A percentile compares a stretch with the other conserved stretches of the same genome.
Conservation (phyloP, 2,329 filamentous ascomycete species). For the Diaporthe batatas region DNA sequence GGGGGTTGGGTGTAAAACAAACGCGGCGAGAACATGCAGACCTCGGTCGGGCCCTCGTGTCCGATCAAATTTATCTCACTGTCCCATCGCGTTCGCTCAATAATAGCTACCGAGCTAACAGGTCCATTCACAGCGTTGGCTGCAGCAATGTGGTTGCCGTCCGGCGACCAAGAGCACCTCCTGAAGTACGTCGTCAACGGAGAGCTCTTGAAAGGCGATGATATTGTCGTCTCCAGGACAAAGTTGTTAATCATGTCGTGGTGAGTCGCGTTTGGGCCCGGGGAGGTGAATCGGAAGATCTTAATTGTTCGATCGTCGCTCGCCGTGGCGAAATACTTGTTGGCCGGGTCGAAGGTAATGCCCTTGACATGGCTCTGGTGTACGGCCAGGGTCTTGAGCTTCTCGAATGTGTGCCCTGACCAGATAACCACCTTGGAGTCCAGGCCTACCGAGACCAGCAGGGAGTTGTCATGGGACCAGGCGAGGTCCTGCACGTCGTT, state of each 20-base stretch:
- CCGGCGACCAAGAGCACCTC: slow-evolving; percentile 96
- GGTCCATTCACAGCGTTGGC: slow-evolving; percentile 98
- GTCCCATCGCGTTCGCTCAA: slow-evolving; percentile 92
- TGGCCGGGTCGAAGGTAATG: slow-evolving; percentile 97
- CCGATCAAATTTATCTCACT: slow-evolving; percentile 98
- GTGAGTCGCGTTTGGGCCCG: slow-evolving; percentile 89
- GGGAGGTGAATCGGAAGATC: slow-evolving; percentile 94
- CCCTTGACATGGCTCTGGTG: slow-evolving; percentile 99
- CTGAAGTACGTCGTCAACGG: slow-evolving; percentile 97
- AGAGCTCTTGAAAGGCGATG: slow-evolving; percentile 87
- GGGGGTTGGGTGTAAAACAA: slow-evolving; percentile 84
- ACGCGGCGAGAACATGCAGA: slow-evolving; percentile 95
- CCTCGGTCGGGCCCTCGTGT: slow-evolving; percentile 96
- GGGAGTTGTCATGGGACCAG: slow-evolving; percentile 96
- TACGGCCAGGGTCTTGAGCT: slow-evolving; percentile 91
- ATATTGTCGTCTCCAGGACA: slow-evolving; percentile 91
- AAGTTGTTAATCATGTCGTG: slow-evolving; percentile 99
- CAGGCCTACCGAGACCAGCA: slow-evolving; percentile 93
- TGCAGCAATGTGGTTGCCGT: slow-evolving; percentile 96
- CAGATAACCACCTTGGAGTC: slow-evolving; percentile 99
- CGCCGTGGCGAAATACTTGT: slow-evolving; percentile 98
- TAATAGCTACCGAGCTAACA: slow-evolving; percentile 96
- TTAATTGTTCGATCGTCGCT: slow-evolving; percentile 98
- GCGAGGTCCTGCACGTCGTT: slow-evolving; percentile 98
- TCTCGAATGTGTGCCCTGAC: slow-evolving; percentile 98